Percentiles rank a stretch among this genome's conserved stretches.
Conservation (phyloP, 305 asterid species). For the Petunia hybrid region DNA sequence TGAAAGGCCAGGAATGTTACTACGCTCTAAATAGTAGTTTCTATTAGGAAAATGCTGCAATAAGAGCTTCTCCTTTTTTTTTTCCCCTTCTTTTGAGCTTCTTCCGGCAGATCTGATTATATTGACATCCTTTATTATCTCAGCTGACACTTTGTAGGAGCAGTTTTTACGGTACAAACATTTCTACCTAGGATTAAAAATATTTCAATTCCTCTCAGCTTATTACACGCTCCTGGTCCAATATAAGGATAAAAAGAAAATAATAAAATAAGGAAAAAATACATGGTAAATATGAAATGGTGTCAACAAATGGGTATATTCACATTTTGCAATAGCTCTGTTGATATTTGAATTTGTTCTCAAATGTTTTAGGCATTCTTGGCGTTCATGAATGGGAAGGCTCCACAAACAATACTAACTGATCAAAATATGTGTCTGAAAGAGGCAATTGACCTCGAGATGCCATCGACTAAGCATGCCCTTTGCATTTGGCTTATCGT, state of each 20-base stretch:
- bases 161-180: not conserved
- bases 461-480: conserved; percentile 90
- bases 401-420: conserved; percentile 90
- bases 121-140: not conserved
- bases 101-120: not conserved
- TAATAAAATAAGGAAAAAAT: not conserved
- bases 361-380: conserved; percentile 66
- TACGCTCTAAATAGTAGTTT: not conserved
- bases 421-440: conserved; percentile 93
- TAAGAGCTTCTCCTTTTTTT: not conserved
- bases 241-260: not conserved
- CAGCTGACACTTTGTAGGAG: not conserved
- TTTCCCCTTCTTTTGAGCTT: no score
- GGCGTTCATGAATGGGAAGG: conserved; percentile 90
- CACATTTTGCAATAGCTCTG: conserved; percentile 27
- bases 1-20: not conserved
- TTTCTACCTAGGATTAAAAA: not conserved
- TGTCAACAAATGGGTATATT: conserved; percentile 10
- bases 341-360: conserved; percentile 39
- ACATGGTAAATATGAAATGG: not conserved
- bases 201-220: conserved; percentile 10
- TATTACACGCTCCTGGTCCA: not conserved
- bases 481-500: conserved; percentile 96
- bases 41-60: conserved; percentile 16
- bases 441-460: conserved; percentile 86